phyloP scores from a whole-genome alignment of 78 protist species.

The Creolimax fragrantissima region DNA sequence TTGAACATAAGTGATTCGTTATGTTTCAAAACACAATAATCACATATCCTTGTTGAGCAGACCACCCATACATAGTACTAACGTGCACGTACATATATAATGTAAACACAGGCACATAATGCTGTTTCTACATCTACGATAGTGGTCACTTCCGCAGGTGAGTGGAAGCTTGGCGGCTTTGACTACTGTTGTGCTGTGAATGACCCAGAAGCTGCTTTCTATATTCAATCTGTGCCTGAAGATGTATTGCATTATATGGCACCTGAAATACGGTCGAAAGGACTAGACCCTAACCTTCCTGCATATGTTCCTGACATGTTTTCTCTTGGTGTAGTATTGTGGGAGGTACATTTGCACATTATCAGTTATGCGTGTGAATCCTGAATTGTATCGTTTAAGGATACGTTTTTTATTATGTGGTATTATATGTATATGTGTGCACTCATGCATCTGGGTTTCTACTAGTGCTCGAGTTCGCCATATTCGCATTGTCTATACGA shows the following conservation, averaged over 20 bases:
- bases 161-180: slow-evolving; percentile 34
- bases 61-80: too few species aligned
- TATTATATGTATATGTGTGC: too few species aligned
- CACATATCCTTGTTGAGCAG: too few species aligned
- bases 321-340: not conserved
- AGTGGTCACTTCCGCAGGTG: slow-evolving; percentile 22
- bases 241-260: not conserved
- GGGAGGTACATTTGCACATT: not conserved
- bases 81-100: too few species aligned
- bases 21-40: too few species aligned
- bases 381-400: too few species aligned
- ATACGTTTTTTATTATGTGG: too few species aligned
- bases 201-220: not conserved
- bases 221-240: not conserved
- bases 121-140: not conserved
- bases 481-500: too few species aligned
- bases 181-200: not conserved
- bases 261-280: not conserved
- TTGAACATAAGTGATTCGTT: too few species aligned
- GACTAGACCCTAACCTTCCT: not conserved
- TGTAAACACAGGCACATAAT: slow-evolving; percentile 11
- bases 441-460: too few species aligned
- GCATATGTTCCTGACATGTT: not conserved
- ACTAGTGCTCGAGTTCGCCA: too few species aligned
- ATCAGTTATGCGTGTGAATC: too few species aligned